Conservation (phyloP, 768 basidiomycete species). For the Xerocomellus chrysenteron region DNA sequence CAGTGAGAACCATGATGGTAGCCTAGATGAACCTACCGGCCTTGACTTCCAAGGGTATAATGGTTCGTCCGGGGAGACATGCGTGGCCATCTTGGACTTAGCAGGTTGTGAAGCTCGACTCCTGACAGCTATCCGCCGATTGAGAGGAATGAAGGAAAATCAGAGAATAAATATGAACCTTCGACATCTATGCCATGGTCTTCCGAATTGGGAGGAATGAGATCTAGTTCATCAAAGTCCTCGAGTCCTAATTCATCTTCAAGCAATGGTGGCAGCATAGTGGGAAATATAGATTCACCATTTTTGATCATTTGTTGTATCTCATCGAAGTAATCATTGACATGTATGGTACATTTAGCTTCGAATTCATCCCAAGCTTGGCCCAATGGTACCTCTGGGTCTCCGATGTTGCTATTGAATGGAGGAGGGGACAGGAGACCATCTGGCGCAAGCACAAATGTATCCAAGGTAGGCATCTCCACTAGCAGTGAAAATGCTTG, state of each 20-base stretch:
- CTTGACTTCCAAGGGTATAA: neutral
- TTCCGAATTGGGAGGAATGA: neutral
- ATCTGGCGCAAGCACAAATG: neutral
- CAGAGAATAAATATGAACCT: neutral
- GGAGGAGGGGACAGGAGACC: neutral
- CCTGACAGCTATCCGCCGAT: neutral
- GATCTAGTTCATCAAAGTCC: neutral
- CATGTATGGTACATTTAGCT: neutral
- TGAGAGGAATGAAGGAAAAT: neutral
- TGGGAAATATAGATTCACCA: neutral
- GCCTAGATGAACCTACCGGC: neutral
- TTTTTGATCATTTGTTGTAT: neutral
- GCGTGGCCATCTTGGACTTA: neutral
- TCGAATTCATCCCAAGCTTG: conserved; percentile 8
- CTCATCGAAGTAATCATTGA: conserved; percentile 5
- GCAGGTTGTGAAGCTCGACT: neutral
- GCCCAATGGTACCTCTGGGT: neutral
- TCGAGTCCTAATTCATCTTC: neutral
- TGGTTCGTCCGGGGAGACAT: neutral
- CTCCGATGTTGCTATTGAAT: neutral
- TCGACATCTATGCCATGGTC: neutral
- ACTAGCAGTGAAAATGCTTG: neutral
- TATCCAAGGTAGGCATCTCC: neutral
- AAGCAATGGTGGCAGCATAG: neutral
- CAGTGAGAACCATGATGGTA: neutral